A percentile compares a stretch with the other conserved stretches of the same genome.
phyloP scores from a whole-genome alignment of 202 grass and related monocot genomes.

The Setaria viridis region DNA sequence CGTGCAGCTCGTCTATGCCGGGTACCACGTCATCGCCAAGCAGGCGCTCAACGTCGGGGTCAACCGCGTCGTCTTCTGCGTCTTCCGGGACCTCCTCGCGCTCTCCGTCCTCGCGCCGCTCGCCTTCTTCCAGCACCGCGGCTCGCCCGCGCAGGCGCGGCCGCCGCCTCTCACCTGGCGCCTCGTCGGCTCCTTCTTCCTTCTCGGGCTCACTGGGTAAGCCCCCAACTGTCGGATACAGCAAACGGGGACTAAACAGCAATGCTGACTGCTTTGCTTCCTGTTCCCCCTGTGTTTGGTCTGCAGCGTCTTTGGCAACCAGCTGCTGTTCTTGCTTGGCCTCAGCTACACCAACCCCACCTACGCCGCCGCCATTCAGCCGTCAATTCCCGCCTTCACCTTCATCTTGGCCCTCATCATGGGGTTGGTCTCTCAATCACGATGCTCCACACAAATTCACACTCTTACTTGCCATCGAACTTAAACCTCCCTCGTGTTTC shows the following conservation, averaged over 20 bases:
- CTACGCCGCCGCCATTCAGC: conserved; percentile 84
- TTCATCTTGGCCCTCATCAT: conserved; percentile 74
- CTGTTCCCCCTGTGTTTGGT: background rate
- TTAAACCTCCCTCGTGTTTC: conserved; percentile 2
- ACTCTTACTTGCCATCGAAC: background rate
- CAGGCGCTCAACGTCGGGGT: conserved; percentile 82
- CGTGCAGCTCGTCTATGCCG: conserved; percentile 65
- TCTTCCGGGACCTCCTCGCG: conserved; percentile 87
- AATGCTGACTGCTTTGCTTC: conserved; percentile 21
- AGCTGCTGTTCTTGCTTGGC: conserved; percentile 85
- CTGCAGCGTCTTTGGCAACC: conserved; percentile 81
- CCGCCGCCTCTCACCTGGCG: conserved; percentile 62
- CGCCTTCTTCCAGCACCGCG: conserved; percentile 68
- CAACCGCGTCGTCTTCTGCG: conserved; percentile 91
- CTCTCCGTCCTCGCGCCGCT: conserved; percentile 71
- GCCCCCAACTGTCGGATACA: background rate
- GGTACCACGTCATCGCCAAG: conserved; percentile 90
- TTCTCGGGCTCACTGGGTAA: conserved; percentile 90
- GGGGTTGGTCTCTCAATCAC: conserved; percentile 52
- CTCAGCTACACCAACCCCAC: conserved; percentile 85
- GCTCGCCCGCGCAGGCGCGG: conserved; percentile 39
- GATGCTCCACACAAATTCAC: background rate
- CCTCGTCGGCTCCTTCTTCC: conserved; percentile 73
- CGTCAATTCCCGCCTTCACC: conserved; percentile 90
- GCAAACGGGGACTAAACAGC: too few relatives aligned